Evolutionary conservation across 441 rosid species (phyloP), one percentile per base, ranked within the genome.

Genomic region (Gossypium davidsonii): DNA sequence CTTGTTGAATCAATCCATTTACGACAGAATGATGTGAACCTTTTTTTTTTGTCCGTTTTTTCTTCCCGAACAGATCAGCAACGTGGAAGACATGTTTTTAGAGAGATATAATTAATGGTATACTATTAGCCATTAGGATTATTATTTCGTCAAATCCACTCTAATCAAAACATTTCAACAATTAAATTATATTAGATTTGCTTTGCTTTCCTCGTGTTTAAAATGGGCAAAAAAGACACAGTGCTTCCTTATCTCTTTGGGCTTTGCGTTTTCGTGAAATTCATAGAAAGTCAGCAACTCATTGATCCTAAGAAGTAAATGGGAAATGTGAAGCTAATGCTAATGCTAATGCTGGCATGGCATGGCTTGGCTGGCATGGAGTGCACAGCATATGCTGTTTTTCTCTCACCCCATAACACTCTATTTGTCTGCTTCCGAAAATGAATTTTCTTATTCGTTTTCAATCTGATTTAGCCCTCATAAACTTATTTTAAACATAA

Each of bases 21-120:
- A 39, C 48, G 26, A 37, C 20, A 1, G 67, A 37, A 21, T 3
- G 26, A 17, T 44, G 15, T 11, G 4, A 17, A 26, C 11, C 20
- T 18, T 15, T 6, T 11, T 15, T 11, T 65, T 4, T 1, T 37
- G 44, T 4, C 4, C 23, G 4, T 49, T 52, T 68, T n/a, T 11
- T 18, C 26, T 4, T 26, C 11, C 48, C 21, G 17, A 17, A 68
- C 48, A 52, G 55, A 44, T 39, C 4, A 9, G 42, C 49, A 77
- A 80, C 84, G 81, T 79, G 85, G 78, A 82, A 77, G 48, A 74
- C 80, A 80, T 79, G 85, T 46, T 52, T 37, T 58, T 51, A 1
- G 75, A 53, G 55, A 15, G 39, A 28, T 21, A 11, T n/a, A 1
- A 31, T 55, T 9, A 56, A 9, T 28, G 26, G 25, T 59, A 53